Evolutionary conservation across 176 grass and related monocot species (phyloP).

Genomic region (Tillandsia fasciculata): DNA sequence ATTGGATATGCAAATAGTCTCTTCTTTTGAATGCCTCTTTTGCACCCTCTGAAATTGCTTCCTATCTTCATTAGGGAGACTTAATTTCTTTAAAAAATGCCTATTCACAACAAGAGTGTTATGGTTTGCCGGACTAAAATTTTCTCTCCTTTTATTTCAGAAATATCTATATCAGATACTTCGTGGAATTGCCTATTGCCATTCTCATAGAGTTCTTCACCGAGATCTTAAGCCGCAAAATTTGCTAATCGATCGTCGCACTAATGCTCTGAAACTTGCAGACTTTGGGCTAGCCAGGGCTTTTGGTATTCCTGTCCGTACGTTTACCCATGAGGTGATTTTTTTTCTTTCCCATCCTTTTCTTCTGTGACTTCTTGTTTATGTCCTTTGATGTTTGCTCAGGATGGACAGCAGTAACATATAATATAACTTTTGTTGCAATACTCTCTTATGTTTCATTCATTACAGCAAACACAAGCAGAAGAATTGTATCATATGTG

Average conservation of each 20-base stretch:
- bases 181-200: conserved; percentile 69
- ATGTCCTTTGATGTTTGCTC: background rate
- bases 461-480: background rate
- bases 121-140: conserved; percentile 22
- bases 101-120: conserved; percentile 1
- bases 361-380: background rate
- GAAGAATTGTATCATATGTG: background rate
- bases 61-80: too few relatives aligned
- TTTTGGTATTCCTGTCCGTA: conserved; percentile 91
- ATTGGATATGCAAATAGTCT: too few relatives aligned
- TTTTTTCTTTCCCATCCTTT: conserved; percentile 1
- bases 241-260: conserved; percentile 80
- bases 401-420: background rate
- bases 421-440: background rate
- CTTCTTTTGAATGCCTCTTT: too few relatives aligned
- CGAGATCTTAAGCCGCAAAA: conserved; percentile 97
- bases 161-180: conserved; percentile 94
- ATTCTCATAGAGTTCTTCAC: conserved; percentile 94
- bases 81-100: background rate
- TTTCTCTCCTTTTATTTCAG: conserved; percentile 43
- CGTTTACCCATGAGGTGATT: conserved; percentile 90
- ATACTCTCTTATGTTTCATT: background rate
- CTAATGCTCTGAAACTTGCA: conserved; percentile 86
- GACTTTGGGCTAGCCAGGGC: conserved; percentile 92
- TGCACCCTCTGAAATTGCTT: too few relatives aligned